Base-by-base conservation (phyloP, 208 protist genomes). In the Trypanosoma mega region DNA sequence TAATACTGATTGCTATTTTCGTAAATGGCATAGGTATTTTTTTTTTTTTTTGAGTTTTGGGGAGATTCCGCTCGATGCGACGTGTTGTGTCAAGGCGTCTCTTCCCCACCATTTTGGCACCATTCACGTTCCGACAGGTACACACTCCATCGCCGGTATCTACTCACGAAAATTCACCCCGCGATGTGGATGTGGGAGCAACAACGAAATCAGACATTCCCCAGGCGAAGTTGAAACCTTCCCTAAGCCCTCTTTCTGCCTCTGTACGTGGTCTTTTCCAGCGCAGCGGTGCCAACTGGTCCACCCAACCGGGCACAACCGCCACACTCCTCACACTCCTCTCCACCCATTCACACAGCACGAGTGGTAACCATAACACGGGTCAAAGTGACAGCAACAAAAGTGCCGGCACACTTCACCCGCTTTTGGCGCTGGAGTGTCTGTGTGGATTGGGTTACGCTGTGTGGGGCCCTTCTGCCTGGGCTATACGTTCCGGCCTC, bases 371-470 rank as follows among this genome's bases (percentile, higher is more conserved):
- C n/a, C n/a, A n/a, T n/a, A n/a, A n/a, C n/a, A n/a, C n/a, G n/a
- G n/a, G n/a, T n/a, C n/a, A n/a, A n/a, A n/a, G n/a, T 27, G 30
- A 7, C 7, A 23, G 18, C 1, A 21, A 50, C 3, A 43, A 31
- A 12, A 33, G 44, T 14, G 14, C 37, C 29, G 26, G 50, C 31
- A 20, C 23, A 18, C 64, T 92, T 1, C 85, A 92, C 43, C 85
- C 85, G 3, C 62, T 92, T 1, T 54, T 92, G 24, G 80, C 68
- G 26, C 67, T 82, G 31, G 73, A 76, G 26, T 65, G 87, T 7
- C 31, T 86, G 31, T 64, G 74, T 41, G 53, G 63, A 23, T 68
- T 92, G 11, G 75, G 80, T 11, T 82, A 68, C 45, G 72, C 80
- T 3, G 61, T 82, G 9, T 80, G 73, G 39, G 44, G 20, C 0